Base-by-base conservation (phyloP, 2,329 filamentous ascomycete genomes). In the Sporothrix dimorphospora region DNA sequence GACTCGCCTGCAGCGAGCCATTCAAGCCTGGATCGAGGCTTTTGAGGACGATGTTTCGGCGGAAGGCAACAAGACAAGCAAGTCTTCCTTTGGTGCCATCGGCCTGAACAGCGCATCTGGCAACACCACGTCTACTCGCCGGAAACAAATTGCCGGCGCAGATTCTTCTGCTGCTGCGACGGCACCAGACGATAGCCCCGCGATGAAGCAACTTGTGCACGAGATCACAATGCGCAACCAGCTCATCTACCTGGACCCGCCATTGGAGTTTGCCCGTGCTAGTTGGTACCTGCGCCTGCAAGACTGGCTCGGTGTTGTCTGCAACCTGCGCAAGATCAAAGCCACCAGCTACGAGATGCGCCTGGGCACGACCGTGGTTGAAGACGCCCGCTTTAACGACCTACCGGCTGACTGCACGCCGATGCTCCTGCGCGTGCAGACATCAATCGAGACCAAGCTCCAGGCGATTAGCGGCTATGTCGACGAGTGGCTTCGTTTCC, bases 181-280 rank as follows among this genome's bases (percentile, higher is more conserved):
- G 81, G 83, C 66, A 75, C 76, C 59, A 75, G 82, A 83, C 42
- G 85, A 89, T 72, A 82, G 83, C 3, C 93, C 93, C 0, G 86
- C 86, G 3, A 89, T 97, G 82, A 90, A 88, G 77, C 89, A 88
- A 40, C 87, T 97, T 30, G 87, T 96, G 19, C 93, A 98, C 76
- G 96, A 99, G 80, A 91, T 99, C 71, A 96, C 94, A 6, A 99
- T 99, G 94, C 92, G 93, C 42, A 98, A 98, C 77, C 96, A 99
- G 81, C 92, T 98, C 76, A 97, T 99, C 76, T 97, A 97, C 78
- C 88, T 99, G 34, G 96, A 98, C 70, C 97, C 96, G 4, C 96
- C 96, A 5, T 85, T 98, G 69, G 94, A 97, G 79, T 96, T 91
- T 79, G 94, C 96, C 19, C 90, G 94, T 76, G 94, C 95, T 14